Evolutionary conservation across 805 yeast genomes (phyloP), one percentile per base, ranked within the genome.

Genomic region (Kodamaea nitidulidarum): DNA sequence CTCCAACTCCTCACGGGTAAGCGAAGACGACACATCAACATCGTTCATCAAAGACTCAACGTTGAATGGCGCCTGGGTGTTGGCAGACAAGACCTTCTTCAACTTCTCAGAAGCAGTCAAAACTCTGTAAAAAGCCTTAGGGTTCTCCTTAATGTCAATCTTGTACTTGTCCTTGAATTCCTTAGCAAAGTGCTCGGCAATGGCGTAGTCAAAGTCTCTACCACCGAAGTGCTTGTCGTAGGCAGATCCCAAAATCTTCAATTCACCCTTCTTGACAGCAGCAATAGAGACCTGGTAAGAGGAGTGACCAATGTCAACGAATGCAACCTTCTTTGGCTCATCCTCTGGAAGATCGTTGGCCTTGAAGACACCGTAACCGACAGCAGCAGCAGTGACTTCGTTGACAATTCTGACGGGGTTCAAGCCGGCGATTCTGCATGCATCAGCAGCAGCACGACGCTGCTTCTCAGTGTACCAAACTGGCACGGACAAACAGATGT

Each of bases 321-420:
- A 86, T 36, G 95, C 97, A 54, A 93, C 84, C 58, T 78, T 84
- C 72, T 84, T 82, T 59, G 90, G 83, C 65, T 83, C 84, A 56
- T 87, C 95, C 67, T 88, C 98, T 57, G 98, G 96, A 57, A 93
- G 76, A 61, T 91, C 97, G 50, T 85, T 78, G 31, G 68, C 70
- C 79, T 93, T 90, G 84, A 93, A 93, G 45, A 93, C 96, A 75
- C 98, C 98, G 73, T 93, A 95, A 55, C 97, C 95, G 50, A 93
- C 96, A 56, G 97, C 98, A 46, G 98, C 98, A 45, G 98, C 98
- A 42, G 98, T 90, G 51, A 86, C 83, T 65, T 93, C 99, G 67
- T 93, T 93, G 54, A 93, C 95, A 49, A 93, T 81, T 78, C 98
- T 86, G 44, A 93, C 97, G 45, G 98, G 98, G 81, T 93, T 93